Evolutionary conservation across 176 grass and related monocot species (phyloP).

Genomic region (Rhynchospora tenuis): DNA sequence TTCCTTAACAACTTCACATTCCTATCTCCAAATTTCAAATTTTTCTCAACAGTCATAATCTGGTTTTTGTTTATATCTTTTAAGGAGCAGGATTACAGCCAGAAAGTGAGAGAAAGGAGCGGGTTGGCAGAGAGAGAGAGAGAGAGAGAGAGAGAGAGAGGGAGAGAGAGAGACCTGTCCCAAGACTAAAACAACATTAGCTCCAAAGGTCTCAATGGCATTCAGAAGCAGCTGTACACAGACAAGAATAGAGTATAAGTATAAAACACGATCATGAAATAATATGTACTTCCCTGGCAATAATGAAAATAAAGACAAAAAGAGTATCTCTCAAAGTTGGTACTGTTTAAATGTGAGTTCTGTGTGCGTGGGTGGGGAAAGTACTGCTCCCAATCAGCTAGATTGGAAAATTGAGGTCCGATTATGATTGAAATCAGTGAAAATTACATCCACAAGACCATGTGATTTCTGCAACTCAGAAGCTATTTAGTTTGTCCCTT

Average conservation of each 20-base stretch:
- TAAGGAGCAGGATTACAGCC: background rate
- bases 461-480: background rate
- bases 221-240: constrained; percentile 69
- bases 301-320: background rate
- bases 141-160: background rate
- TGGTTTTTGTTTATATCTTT: background rate
- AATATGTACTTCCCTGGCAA: background rate
- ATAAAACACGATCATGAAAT: constrained; percentile 1
- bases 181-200: constrained; percentile 84
- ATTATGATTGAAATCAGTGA: background rate
- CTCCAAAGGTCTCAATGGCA: constrained; percentile 83
- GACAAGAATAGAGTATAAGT: constrained; percentile 15
- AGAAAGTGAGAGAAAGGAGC: background rate
- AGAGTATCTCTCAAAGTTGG: background rate
- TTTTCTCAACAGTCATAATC: background rate
- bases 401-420: background rate
- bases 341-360: background rate
- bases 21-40: background rate
- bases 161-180: constrained; percentile 55
- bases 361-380: background rate
- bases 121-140: background rate
- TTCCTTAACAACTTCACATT: background rate
- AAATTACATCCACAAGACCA: background rate
- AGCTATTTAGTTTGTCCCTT: background rate
- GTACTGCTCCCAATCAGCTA: background rate